These are phyloP conservation scores for Apiotrichum gracile DNA, from an alignment of 1,284 basidiomycete species.

Conservation along the genomic window DNA sequence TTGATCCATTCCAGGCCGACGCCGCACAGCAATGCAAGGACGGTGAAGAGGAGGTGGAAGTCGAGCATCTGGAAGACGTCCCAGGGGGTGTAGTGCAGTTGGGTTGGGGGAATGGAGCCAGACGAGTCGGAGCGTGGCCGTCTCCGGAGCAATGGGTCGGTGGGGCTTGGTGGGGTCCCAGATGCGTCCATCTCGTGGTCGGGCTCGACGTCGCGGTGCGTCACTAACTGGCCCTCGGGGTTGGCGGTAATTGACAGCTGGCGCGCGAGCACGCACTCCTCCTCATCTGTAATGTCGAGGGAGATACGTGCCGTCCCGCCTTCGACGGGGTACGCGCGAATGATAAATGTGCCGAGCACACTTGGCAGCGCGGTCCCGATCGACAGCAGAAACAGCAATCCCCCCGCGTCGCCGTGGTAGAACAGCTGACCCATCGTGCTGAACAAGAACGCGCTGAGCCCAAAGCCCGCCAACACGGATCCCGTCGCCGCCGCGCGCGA, in stretches of 20 bases:
- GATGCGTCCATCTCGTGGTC: background rate
- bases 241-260: constrained; percentile 4
- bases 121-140: constrained; percentile 17
- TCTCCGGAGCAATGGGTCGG: background rate
- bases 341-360: constrained; percentile 59
- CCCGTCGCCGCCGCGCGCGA: constrained; percentile 63
- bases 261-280: constrained; percentile 7
- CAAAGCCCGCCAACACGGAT: constrained; percentile 72
- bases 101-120: constrained; percentile 21
- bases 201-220: constrained; percentile 45
- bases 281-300: constrained; percentile 8
- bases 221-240: background rate
- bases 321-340: constrained; percentile 56
- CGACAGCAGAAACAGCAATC: constrained; percentile 63
- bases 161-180: background rate
- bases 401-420: constrained; percentile 65
- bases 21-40: constrained; percentile 70
- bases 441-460: constrained; percentile 75
- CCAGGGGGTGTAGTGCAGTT: constrained; percentile 23
- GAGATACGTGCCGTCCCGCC: constrained; percentile 5
- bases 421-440: constrained; percentile 59
- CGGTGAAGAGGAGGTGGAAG: constrained; percentile 68
- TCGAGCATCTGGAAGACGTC: constrained; percentile 50
- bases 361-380: constrained; percentile 65
- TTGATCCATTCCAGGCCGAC: constrained; percentile 92